phyloP scores from a whole-genome alignment of 2,329 filamentous ascomycete species.

The Sporothrix inflata region DNA sequence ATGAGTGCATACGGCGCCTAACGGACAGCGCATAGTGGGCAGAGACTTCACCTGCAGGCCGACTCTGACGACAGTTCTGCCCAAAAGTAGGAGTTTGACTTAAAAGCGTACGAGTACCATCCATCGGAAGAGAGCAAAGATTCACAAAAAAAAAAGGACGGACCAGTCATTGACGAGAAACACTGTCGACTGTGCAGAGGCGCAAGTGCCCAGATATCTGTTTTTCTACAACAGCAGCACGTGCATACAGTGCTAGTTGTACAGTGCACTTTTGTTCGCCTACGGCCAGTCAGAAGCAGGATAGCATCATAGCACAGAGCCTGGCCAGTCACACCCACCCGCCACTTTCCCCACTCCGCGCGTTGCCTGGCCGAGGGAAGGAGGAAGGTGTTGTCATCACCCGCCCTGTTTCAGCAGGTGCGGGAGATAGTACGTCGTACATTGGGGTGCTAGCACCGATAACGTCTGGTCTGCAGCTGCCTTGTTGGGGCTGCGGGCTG shows the following conservation, averaged over 20 bases:
- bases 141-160: background rate
- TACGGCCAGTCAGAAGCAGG: background rate
- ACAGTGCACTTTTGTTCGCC: background rate
- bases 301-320: slow-evolving; percentile 12
- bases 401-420: slow-evolving; percentile 30
- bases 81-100: background rate
- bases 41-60: background rate
- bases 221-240: slow-evolving; percentile 13
- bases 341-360: slow-evolving; percentile 23
- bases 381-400: slow-evolving; percentile 28
- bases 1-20: slow-evolving; percentile 15
- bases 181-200: background rate
- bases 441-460: slow-evolving; percentile 15
- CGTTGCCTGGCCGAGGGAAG: slow-evolving; percentile 32
- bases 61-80: background rate
- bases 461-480: slow-evolving; percentile 27
- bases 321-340: slow-evolving; percentile 5
- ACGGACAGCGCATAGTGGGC: background rate
- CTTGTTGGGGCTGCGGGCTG: slow-evolving; percentile 23
- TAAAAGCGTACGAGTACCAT: background rate
- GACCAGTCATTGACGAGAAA: background rate
- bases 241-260: slow-evolving; percentile 16
- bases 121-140: background rate
- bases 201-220: background rate
- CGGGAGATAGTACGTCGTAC: slow-evolving; percentile 17